Percentiles rank a stretch among this genome's conserved stretches.
Evolutionary conservation across 441 rosid genomes (phyloP).

Genomic region (Erodium texanum): DNA sequence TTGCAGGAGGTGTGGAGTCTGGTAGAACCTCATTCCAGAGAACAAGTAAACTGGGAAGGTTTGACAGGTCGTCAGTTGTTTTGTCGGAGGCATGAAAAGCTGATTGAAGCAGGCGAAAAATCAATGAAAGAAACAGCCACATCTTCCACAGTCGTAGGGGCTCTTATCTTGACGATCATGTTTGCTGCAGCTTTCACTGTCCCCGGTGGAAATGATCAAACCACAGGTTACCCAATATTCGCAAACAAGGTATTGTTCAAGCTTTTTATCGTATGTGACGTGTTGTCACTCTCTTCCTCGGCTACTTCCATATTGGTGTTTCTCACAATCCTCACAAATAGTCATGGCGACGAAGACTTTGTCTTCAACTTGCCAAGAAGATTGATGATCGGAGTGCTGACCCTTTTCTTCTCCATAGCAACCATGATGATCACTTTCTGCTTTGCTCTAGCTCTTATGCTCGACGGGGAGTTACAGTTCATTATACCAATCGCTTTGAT

Average conservation of each 20-base stretch:
- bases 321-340: conserved; percentile 20
- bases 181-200: background rate
- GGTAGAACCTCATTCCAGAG: too few species aligned
- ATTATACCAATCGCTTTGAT: background rate
- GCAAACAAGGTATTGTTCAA: background rate
- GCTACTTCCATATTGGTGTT: conserved; percentile 9
- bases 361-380: conserved; percentile 16
- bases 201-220: background rate
- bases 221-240: background rate
- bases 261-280: background rate
- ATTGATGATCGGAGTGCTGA: conserved; percentile 17
- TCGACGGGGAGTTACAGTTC: background rate
- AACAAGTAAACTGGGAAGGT: background rate
- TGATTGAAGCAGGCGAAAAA: background rate
- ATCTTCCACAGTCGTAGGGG: background rate
- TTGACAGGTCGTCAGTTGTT: background rate
- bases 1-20: too few species aligned
- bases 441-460: conserved; percentile 13
- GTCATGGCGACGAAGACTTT: conserved; percentile 20
- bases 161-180: background rate
- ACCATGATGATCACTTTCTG: conserved; percentile 19
- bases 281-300: background rate
- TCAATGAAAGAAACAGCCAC: background rate
- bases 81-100: background rate
- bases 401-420: conserved; percentile 20